Evolutionary conservation across 306 rosid genomes (phyloP), one percentile per base, ranked within the genome.

Genomic region (Glycine soja): DNA sequence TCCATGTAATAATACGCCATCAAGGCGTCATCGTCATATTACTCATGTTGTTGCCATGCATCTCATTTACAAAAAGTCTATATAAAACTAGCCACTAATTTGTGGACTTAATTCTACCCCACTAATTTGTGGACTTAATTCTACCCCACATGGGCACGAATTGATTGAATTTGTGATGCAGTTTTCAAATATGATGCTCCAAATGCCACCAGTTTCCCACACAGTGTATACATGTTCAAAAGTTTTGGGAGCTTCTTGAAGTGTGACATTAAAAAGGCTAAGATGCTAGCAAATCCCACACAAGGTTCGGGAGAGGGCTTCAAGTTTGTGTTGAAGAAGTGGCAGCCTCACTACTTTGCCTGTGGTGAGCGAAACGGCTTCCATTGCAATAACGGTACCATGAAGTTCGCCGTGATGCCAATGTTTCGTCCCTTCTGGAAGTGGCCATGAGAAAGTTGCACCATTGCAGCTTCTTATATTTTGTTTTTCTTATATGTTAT

Each of bases 121-220:
- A 24, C 62, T 32, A n/a, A n/a, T n/a, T n/a, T n/a, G n/a, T n/a
- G n/a, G n/a, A n/a, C n/a, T n/a, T n/a, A n/a, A n/a, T n/a, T n/a
- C n/a, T n/a, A n/a, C n/a, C n/a, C n/a, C n/a, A n/a, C 2, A 1
- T 19, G 24, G 24, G 24, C 24, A 19, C 24, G 24, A 19, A 36
- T 54, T 61, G 67, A 12, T 32, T 63, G 46, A 13, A 65, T 8
- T 40, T 42, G 72, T 40, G 32, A 38, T 42, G 53, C 0, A 94
- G 95, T 92, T 18, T 94, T 94, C 87, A 94, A 90, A 86, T 92
- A 89, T 40, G 95, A 88, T 69, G 77, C 89, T 5, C 98, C 95
- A 46, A 91, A 67, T 3, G 70, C 74, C 2, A 76, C 83, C 0
- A 71, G 77, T 13, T 74, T 77, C 52, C 88, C 95, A 8, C 95